A percentile compares a stretch with the other conserved stretches of the same genome.
These are phyloP conservation scores for Ogataea polymorpha DNA, from an alignment of 805 yeast species.

Conservation along the genomic window DNA sequence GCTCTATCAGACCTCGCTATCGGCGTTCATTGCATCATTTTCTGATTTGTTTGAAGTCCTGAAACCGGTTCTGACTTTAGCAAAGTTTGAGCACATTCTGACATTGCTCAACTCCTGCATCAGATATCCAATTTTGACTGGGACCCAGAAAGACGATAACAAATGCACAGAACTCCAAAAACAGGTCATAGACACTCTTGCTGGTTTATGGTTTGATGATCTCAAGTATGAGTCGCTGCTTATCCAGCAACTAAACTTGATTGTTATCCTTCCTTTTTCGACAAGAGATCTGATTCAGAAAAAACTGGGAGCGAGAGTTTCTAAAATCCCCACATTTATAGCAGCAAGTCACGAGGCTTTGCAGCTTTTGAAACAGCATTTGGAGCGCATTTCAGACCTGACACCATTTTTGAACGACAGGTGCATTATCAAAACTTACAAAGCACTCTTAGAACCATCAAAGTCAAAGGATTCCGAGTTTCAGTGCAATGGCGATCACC, in stretches of 20 bases:
- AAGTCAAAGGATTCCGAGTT: conserved; percentile 40
- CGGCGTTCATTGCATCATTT: conserved; percentile 53
- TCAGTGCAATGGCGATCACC: conserved; percentile 27
- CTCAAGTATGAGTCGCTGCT: conserved; percentile 41
- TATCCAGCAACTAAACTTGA: conserved; percentile 51
- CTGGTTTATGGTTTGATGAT: conserved; percentile 27
- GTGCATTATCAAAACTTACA: conserved; percentile 43
- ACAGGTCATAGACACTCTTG: conserved; percentile 51
- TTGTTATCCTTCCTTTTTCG: conserved; percentile 58
- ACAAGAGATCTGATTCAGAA: conserved; percentile 54
- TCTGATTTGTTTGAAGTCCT: conserved; percentile 43
- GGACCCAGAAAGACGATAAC: conserved; percentile 47
- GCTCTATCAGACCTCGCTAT: conserved; percentile 59
- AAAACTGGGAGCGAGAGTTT: conserved; percentile 42
- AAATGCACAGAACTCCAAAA: conserved; percentile 64
- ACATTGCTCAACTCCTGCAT: conserved; percentile 62
- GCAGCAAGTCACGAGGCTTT: conserved; percentile 53
- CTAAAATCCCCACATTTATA: conserved; percentile 58
- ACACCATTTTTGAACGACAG: conserved; percentile 41
- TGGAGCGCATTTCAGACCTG: conserved; percentile 34
- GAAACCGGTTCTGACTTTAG: conserved; percentile 30
- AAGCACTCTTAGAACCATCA: conserved; percentile 51
- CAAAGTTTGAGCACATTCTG: conserved; percentile 48
- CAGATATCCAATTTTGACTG: conserved; percentile 70
- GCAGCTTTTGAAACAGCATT: conserved; percentile 35